phyloP scores from a whole-genome alignment of 2,329 filamentous ascomycete species.

The Raffaelea albimanens region DNA sequence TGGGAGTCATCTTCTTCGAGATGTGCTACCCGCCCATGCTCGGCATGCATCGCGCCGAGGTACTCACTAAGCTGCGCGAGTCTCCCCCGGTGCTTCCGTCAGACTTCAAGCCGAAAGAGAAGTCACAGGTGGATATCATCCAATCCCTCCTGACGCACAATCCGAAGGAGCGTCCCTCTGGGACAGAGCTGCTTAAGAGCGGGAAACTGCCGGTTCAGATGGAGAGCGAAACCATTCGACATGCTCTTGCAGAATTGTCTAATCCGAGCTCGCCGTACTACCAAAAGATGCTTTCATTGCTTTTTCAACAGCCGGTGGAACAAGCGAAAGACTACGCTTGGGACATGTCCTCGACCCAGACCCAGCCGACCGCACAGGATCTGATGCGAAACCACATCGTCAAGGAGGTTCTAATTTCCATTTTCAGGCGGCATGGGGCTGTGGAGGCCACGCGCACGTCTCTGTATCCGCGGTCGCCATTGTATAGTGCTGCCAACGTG shows the following conservation, averaged over 20 bases:
- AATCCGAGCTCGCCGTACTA: conserved; percentile 83
- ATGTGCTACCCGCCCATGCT: conserved; percentile 68
- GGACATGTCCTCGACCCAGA: conserved; percentile 55
- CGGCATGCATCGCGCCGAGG: conserved; percentile 54
- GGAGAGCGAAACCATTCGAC: conserved; percentile 82
- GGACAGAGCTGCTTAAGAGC: conserved; percentile 71
- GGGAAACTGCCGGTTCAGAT: conserved; percentile 84
- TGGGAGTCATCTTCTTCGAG: conserved; percentile 97
- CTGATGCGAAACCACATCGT: conserved; percentile 64
- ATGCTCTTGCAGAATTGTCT: conserved; percentile 70
- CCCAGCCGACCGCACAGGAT: conserved; percentile 38
- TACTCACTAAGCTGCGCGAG: conserved; percentile 59
- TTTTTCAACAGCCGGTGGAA: conserved; percentile 69
- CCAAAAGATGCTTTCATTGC: conserved; percentile 74
- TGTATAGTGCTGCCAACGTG: conserved; percentile 63
- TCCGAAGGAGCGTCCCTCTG: conserved; percentile 73
- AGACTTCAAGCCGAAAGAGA: conserved; percentile 60
- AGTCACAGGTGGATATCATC: conserved; percentile 71
- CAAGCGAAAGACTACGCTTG: conserved; percentile 74
- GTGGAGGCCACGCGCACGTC: conserved; percentile 67
- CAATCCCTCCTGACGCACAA: conserved; percentile 71
- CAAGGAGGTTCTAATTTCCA: conserved; percentile 61
- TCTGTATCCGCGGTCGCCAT: conserved; percentile 72
- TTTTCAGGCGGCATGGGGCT: conserved; percentile 85
- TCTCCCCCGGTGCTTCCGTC: conserved; percentile 59